Percentiles rank a stretch among this genome's conserved stretches.
Evolutionary conservation across 1,139 yeast genomes (phyloP).

Genomic region (Candida anutae): DNA sequence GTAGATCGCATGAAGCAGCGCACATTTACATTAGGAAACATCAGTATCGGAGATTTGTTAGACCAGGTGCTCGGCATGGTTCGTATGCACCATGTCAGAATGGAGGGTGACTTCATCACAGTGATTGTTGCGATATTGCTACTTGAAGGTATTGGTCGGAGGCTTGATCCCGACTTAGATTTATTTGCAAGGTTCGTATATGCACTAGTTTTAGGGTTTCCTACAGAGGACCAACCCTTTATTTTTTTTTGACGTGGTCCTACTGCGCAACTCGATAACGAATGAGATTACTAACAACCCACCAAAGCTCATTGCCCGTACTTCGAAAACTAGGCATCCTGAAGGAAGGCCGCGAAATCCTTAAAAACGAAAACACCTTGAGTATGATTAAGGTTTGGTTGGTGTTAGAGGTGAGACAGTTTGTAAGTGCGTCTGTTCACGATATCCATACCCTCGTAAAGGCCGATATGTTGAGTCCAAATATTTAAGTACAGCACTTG

Average conservation of each 20-base stretch:
- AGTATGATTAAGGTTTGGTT: slow-evolving; percentile 90
- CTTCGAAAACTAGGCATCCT: slow-evolving; percentile 71
- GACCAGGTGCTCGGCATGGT: slow-evolving; percentile 89
- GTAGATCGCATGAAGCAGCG: slow-evolving; percentile 76
- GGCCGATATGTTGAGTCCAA: slow-evolving; percentile 45
- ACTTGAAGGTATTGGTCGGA: slow-evolving; percentile 92
- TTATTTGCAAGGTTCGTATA: slow-evolving; percentile 91
- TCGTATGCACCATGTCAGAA: slow-evolving; percentile 85
- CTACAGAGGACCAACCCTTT: slow-evolving; percentile 26
- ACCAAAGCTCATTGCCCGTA: slow-evolving; percentile 72
- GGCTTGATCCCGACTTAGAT: slow-evolving; percentile 85
- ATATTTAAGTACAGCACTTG: no score
- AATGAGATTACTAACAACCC: slow-evolving; percentile 19
- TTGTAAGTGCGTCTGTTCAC: slow-evolving; percentile 76
- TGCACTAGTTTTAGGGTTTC: slow-evolving; percentile 52
- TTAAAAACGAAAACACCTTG: slow-evolving; percentile 52
- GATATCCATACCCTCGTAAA: slow-evolving; percentile 49
- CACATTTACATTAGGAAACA: slow-evolving; percentile 87
- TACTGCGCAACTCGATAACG: not conserved
- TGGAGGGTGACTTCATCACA: slow-evolving; percentile 96
- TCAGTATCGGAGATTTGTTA: slow-evolving; percentile 84
- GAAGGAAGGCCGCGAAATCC: slow-evolving; percentile 56
- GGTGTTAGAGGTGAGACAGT: slow-evolving; percentile 81
- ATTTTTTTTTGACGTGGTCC: not conserved
- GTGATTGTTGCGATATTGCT: slow-evolving; percentile 86